A percentile compares a stretch with the other conserved stretches of the same genome.
Evolutionary conservation across 2,329 filamentous ascomycete genomes (phyloP).

Genomic region (Botrytis fabae): DNA sequence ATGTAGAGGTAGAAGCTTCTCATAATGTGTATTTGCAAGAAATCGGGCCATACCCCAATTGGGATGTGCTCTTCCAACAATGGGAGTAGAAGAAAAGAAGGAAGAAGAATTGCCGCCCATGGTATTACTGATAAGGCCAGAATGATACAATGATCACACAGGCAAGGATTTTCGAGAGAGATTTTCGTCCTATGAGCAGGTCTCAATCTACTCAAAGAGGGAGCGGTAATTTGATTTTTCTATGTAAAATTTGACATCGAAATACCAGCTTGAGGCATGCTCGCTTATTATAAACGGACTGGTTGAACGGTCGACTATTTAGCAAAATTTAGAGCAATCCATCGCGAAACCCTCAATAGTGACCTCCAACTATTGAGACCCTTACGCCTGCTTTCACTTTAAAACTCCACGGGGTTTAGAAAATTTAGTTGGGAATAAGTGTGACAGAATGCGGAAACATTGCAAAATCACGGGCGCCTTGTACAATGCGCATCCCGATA

Average conservation of each 20-base stretch:
- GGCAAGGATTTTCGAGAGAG: neutral
- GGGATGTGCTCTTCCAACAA: neutral
- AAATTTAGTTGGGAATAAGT: neutral
- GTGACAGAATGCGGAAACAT: neutral
- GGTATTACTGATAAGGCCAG: neutral
- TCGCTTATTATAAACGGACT: neutral
- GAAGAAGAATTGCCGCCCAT: neutral
- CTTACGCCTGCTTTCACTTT: neutral
- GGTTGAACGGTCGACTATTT: neutral
- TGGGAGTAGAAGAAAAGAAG: neutral
- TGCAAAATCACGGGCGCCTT: neutral
- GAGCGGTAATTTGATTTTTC: neutral
- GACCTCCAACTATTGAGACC: neutral
- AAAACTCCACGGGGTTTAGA: neutral
- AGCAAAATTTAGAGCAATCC: neutral
- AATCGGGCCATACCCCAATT: neutral
- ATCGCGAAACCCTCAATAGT: neutral
- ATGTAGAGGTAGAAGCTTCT: neutral
- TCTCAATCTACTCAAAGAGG: neutral
- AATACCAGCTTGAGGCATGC: neutral
- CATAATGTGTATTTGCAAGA: neutral
- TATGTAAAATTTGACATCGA: neutral
- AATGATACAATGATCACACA: neutral
- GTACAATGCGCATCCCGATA: neutral
- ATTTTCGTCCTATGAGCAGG: neutral